Base-by-base conservation (phyloP, 1,139 yeast species). In the Zygosaccharomyces pseudobailii region DNA sequence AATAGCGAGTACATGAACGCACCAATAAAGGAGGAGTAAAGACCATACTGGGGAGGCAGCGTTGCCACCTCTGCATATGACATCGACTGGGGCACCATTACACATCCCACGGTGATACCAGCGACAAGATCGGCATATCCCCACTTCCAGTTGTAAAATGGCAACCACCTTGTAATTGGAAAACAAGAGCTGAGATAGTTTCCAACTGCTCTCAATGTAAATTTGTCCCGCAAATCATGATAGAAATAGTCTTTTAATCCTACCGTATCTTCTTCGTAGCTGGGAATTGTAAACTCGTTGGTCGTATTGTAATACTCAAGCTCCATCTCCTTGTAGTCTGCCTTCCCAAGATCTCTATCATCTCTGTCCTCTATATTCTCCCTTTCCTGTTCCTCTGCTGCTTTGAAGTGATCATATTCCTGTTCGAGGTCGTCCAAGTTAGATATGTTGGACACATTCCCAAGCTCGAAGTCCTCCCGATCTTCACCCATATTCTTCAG, bases 61-160 rank as follows among this genome's bases (percentile, higher is more conserved):
- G 87, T 81, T 3, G 97, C 97, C 53, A 90, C 72, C 62, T 79
- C 82, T 7, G 97, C 97, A 64, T 90, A 90, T 0, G 96, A 88
- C 97, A 90, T 89, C 6, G 94, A 83, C 68, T 90, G 97, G 3
- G 97, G 97, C 27, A 90, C 96, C 57, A 89, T 76, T 19, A 90
- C 97, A 54, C 87, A 82, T 39, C 97, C 97, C 10, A 89, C 96
- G 3, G 97, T 87, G 50, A 90, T 75, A 63, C 97, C 97, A 2
- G 97, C 96, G 52, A 89, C 82, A 53, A 89, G 68, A 67, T 90
- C 97, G 40, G 90, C 80, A 51, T 80, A 78, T 20, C 84, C 71
- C 97, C 97, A 90, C 40, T 75, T 75, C 13, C 73, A 62, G 62
- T 90, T 90, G 68, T 89, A 90, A 61, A 88, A 87, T 52, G 84